phyloP scores from a whole-genome alignment of 495 filamentous ascomycete species.

The Podospora australis region DNA sequence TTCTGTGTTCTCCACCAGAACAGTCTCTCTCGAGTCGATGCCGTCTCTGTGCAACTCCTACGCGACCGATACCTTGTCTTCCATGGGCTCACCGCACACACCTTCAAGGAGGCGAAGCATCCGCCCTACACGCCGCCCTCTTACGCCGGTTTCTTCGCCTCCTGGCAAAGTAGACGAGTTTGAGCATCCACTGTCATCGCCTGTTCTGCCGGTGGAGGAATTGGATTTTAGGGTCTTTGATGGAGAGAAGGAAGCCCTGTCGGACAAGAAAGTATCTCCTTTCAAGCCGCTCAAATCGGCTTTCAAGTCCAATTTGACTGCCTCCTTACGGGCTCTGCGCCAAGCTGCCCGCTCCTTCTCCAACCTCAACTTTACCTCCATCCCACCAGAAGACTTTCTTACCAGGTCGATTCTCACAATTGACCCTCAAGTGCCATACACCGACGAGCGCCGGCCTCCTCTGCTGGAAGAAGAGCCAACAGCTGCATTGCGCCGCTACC shows the following conservation, averaged over 20 bases:
- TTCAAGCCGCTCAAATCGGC: slow-evolving; percentile 44
- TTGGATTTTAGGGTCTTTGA: slow-evolving; percentile 44
- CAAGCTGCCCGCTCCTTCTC: slow-evolving; percentile 81
- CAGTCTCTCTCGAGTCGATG: slow-evolving; percentile 43
- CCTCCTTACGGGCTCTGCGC: slow-evolving; percentile 79
- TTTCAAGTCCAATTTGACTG: slow-evolving; percentile 92
- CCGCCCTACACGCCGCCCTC: slow-evolving; percentile 35
- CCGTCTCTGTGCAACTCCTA: slow-evolving; percentile 40
- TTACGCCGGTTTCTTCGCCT: slow-evolving; percentile 39
- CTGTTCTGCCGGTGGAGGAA: slow-evolving; percentile 29
- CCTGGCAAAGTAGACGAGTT: slow-evolving; percentile 23
- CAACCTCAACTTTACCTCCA: slow-evolving; percentile 61
- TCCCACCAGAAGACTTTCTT: slow-evolving; percentile 82
- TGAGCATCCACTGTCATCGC: slow-evolving; percentile 42
- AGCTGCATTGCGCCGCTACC: slow-evolving; percentile 81
- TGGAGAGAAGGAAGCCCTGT: slow-evolving; percentile 8
- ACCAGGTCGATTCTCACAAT: slow-evolving; percentile 78
- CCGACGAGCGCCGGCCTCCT: slow-evolving; percentile 83
- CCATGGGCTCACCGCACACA: slow-evolving; percentile 33
- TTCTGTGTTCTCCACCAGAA: slow-evolving; percentile 36
- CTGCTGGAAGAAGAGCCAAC: slow-evolving; percentile 68
- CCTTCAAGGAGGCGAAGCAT: slow-evolving; percentile 28
- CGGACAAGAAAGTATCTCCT: slow-evolving; percentile 31
- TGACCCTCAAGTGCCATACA: slow-evolving; percentile 64
- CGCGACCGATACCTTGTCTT: slow-evolving; percentile 33